Conservation (phyloP, 345 rosid genomes). For the Moringa oleifera region DNA sequence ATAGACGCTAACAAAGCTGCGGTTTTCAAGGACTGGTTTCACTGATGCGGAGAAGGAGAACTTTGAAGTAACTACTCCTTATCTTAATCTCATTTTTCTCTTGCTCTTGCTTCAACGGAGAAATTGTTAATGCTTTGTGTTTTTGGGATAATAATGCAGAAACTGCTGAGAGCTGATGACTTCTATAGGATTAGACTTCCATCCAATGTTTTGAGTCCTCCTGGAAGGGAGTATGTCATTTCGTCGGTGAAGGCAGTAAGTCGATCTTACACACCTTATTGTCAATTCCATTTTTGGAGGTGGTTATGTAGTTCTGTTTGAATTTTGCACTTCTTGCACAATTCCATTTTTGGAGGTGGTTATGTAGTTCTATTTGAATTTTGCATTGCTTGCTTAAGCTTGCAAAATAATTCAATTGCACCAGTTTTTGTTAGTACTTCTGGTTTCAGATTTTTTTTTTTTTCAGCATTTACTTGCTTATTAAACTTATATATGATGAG, state of each 20-base stretch:
- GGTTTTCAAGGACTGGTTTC: conserved; percentile 70
- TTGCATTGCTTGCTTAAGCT: conserved; percentile 1
- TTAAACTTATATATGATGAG: background rate
- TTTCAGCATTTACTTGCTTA: background rate
- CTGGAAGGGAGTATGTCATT: conserved; percentile 64
- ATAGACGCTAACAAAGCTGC: conserved; percentile 85
- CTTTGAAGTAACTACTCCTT: conserved; percentile 46
- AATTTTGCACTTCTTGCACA: background rate
- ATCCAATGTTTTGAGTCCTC: conserved; percentile 71
- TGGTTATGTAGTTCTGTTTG: background rate
- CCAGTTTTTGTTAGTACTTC: too few species aligned
- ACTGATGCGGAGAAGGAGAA: conserved; percentile 58
- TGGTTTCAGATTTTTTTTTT: too few species aligned
- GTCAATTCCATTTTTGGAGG: background rate
- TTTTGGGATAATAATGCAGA: too few species aligned
- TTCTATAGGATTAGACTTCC: conserved; percentile 87
- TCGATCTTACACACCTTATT: conserved; percentile 4
- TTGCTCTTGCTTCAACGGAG: background rate
- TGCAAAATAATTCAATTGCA: background rate
- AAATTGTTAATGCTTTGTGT: conserved; percentile 12
- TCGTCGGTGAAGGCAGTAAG: conserved; percentile 92
- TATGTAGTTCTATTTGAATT: background rate
- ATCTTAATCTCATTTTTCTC: background rate
- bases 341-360: background rate
- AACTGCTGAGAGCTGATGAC: conserved; percentile 66